Conservation (phyloP, 2,329 filamentous ascomycete species). For the Arthroderma sp. region DNA sequence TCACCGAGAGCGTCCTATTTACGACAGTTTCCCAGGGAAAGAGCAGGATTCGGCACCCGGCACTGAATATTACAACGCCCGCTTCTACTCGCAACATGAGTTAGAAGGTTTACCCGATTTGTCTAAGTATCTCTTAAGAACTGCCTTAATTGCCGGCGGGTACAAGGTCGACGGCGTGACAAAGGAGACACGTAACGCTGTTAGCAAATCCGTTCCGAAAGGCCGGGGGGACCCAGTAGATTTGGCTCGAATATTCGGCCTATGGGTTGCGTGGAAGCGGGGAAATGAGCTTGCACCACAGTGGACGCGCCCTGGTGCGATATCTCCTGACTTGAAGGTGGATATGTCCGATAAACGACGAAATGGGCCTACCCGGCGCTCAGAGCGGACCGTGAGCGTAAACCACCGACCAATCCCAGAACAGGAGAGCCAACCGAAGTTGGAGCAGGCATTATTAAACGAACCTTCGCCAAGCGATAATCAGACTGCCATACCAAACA, state of each 20-base stretch:
- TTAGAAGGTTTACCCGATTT: conserved; percentile 48
- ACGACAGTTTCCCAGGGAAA: conserved; percentile 26
- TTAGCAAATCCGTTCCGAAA: conserved; percentile 51
- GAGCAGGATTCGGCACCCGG: conserved; percentile 33
- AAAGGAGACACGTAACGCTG: conserved; percentile 44
- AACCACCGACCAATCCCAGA: conserved; percentile 4
- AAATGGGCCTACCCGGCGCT: conserved; percentile 42
- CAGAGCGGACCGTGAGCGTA: conserved; percentile 39
- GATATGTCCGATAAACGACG: conserved; percentile 42
- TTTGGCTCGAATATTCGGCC: conserved; percentile 45
- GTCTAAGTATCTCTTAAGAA: conserved; percentile 48
- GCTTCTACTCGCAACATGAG: conserved; percentile 51
- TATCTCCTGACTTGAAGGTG: conserved; percentile 37
- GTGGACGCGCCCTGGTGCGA: conserved; percentile 48
- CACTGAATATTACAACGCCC: conserved; percentile 42
- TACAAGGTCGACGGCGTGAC: conserved; percentile 48
- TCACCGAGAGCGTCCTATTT: conserved; percentile 42
- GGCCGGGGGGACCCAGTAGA: conserved; percentile 48
- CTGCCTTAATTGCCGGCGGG: conserved; percentile 48
- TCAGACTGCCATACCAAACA: conserved; percentile 13
- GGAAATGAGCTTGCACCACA: conserved; percentile 49
- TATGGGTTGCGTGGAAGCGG: conserved; percentile 56
- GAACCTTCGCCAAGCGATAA: conserved; percentile 3
- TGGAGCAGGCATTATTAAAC: conserved; percentile 2
- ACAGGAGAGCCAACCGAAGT: background rate